phyloP scores from a whole-genome alignment of 2,329 filamentous ascomycete genomes.

The Metarhizium humberi region DNA sequence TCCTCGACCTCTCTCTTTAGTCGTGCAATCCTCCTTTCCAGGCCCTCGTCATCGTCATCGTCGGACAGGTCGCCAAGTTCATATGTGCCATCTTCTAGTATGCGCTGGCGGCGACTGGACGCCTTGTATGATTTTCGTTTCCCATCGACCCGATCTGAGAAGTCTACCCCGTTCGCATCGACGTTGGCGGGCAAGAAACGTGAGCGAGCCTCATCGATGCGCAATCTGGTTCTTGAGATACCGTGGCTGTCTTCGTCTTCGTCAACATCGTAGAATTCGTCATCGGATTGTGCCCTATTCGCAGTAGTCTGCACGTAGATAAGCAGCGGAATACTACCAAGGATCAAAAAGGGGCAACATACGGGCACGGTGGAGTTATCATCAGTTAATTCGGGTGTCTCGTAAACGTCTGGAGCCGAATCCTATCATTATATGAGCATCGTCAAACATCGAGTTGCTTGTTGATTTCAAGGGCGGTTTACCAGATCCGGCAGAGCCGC shows the following conservation, averaged over 20 bases:
- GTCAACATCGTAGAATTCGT: slow-evolving; percentile 53
- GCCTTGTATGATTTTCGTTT: slow-evolving; percentile 79
- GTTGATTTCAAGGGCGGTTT: slow-evolving; percentile 14
- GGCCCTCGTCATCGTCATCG: slow-evolving; percentile 63
- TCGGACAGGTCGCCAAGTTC: slow-evolving; percentile 69
- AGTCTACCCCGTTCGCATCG: slow-evolving; percentile 71
- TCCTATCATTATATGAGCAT: slow-evolving; percentile 46
- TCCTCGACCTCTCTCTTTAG: slow-evolving; percentile 76
- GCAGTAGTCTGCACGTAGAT: slow-evolving; percentile 37
- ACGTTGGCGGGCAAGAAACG: slow-evolving; percentile 69
- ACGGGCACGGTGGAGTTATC: slow-evolving; percentile 80
- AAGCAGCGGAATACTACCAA: slow-evolving; percentile 14
- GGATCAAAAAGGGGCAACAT: slow-evolving; percentile 22
- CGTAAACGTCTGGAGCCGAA: slow-evolving; percentile 88
- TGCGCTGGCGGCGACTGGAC: slow-evolving; percentile 56
- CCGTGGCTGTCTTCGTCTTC: slow-evolving; percentile 51
- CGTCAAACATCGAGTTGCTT: slow-evolving; percentile 4
- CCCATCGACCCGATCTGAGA: slow-evolving; percentile 77
- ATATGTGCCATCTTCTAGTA: slow-evolving; percentile 53
- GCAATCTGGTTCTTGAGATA: slow-evolving; percentile 69
- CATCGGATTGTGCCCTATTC: slow-evolving; percentile 48
- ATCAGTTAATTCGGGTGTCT: slow-evolving; percentile 87
- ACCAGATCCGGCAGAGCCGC: slow-evolving; percentile 73
- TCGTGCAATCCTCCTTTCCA: slow-evolving; percentile 72
- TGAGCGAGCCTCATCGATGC: slow-evolving; percentile 68